Base-by-base conservation (phyloP, 169 alveolate species). In the Plasmodium fragile region DNA sequence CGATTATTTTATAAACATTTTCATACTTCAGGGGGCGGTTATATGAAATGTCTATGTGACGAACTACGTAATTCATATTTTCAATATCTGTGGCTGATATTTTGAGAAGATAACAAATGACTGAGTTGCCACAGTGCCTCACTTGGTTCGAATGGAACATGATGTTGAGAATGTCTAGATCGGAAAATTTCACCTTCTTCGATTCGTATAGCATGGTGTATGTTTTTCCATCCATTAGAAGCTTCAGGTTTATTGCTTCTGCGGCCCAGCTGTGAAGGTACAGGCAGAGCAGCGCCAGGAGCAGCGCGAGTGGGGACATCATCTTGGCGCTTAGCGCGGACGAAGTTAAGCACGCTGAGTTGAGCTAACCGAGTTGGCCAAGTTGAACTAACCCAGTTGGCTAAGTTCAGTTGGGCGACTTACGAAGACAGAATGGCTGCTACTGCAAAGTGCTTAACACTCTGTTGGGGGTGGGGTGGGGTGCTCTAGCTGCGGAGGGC, bases 111-210 rank as follows among this genome's bases (percentile, higher is more conserved):
- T 65, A 65, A 25, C 75, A 65, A 65, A 65, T 65, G 41, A 65
- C 75, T n/a, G 75, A 65, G n/a, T 65, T 65, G 11, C 75, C 75
- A 5, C 75, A 65, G 36, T 65, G 75, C n/a, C 6, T 65, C 36
- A 65, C 36, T 65, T 65, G 75, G 5, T 65, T 65, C 36, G 75
- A 65, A 65, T 65, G 75, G 36, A 65, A 65, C 75, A 65, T 65
- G 16, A 65, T 65, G 30, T 65, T 65, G 36, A 65, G 75, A 5
- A 65, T 65, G 11, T 65, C 75, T 2, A 65, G n/a, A 18, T 65
- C 75, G 3, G 75, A 65, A 18, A 65, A 65, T 7, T 65, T 65
- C 75, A 65, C 75, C n/a, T 65, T 65, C n/a, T 28, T 65, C 5
- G 75, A 28, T 65, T 65, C 75, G 36, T 65, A 65, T 25, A 65